Evolutionary conservation across 805 yeast genomes (phyloP).

Genomic region (Candida maris): DNA sequence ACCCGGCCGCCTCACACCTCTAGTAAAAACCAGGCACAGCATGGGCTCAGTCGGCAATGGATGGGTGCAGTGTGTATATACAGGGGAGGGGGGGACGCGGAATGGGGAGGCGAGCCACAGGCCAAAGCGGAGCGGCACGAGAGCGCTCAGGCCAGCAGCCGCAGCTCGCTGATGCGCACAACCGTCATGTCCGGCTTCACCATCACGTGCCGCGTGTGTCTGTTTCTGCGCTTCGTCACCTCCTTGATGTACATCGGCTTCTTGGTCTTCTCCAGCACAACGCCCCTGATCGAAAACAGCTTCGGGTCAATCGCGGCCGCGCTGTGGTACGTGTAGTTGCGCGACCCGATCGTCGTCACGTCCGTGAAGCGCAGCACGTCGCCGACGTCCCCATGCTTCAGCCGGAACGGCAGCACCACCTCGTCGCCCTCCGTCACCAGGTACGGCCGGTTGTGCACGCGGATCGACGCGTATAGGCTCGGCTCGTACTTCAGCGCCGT

Average conservation of each 20-base stretch:
- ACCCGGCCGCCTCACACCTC: no score
- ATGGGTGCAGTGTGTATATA: no score
- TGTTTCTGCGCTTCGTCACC: constrained; percentile 74
- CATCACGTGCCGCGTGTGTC: constrained; percentile 64
- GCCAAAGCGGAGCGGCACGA: no score
- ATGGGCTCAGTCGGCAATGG: no score
- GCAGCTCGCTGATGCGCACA: constrained; percentile 69
- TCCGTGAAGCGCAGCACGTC: constrained; percentile 72
- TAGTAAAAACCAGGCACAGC: no score
- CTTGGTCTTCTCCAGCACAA: constrained; percentile 82
- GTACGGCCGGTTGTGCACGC: constrained; percentile 79
- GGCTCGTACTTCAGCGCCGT: constrained; percentile 63
- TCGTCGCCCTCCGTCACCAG: constrained; percentile 89
- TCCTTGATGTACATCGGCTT: constrained; percentile 71
- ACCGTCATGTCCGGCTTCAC: constrained; percentile 75
- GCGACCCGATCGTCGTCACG: constrained; percentile 79
- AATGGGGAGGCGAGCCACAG: no score
- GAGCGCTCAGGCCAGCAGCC: constrained; percentile 38
- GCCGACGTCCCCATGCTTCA: constrained; percentile 78
- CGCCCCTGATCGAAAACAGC: constrained; percentile 62
- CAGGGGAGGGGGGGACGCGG: no score
- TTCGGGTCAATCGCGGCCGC: constrained; percentile 46
- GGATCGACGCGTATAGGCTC: constrained; percentile 75
- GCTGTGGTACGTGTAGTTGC: constrained; percentile 68
- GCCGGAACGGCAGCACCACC: constrained; percentile 70